phyloP scores from a whole-genome alignment of 1,284 basidiomycete genomes.

The Apiotrichum sp. region DNA sequence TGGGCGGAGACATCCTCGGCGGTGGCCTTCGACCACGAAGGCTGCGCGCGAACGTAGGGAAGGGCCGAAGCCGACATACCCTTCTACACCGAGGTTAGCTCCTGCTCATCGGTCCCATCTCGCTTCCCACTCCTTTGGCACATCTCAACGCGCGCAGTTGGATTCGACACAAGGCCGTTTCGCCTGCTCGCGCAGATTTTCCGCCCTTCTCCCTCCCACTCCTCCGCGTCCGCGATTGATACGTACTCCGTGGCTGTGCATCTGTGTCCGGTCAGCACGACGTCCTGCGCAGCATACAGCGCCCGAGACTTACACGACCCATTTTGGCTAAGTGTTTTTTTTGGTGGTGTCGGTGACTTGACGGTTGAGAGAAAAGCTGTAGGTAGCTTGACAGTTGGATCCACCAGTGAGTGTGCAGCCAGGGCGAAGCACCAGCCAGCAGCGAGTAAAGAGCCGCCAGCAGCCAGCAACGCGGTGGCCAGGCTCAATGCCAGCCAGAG shows the following conservation, averaged over 20 bases:
- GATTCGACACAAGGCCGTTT: too few relatives aligned
- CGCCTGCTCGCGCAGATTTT: not conserved
- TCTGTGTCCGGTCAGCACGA: not conserved
- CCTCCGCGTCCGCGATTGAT: not conserved
- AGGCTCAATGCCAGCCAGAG: too few relatives aligned
- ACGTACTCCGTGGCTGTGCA: slow-evolving; percentile 3
- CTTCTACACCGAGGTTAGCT: slow-evolving; percentile 51
- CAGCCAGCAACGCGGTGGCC: too few relatives aligned
- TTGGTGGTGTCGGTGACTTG: slow-evolving; percentile 4
- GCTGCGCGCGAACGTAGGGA: slow-evolving; percentile 91
- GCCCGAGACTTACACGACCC: slow-evolving; percentile 7
- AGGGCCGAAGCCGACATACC: slow-evolving; percentile 97
- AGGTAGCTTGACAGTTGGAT: not conserved
- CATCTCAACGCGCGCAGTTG: too few relatives aligned
- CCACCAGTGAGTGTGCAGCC: not conserved
- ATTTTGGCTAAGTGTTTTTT: slow-evolving; percentile 6
- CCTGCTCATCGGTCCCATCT: too few relatives aligned
- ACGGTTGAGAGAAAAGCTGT: slow-evolving; percentile 1
- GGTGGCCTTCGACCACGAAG: slow-evolving; percentile 94
- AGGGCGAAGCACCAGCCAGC: not conserved
- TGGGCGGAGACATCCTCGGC: slow-evolving; percentile 93
- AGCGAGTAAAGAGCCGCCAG: too few relatives aligned
- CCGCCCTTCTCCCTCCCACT: not conserved
- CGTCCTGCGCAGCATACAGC: not conserved
- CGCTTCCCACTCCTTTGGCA: too few relatives aligned